Conservation (phyloP, 169 alveolate species). For the Cryptosporidium xiaoi region DNA sequence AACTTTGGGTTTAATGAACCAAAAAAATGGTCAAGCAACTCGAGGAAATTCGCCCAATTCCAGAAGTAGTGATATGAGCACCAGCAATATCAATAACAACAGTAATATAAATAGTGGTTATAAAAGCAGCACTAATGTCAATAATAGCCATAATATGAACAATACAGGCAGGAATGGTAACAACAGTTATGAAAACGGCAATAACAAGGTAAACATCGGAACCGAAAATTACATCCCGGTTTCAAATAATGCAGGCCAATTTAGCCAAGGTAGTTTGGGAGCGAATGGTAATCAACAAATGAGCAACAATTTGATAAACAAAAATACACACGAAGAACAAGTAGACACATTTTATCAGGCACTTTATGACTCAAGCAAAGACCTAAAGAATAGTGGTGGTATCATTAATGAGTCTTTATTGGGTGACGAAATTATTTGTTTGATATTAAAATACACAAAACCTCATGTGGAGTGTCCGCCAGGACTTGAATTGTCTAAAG, state of each 20-base stretch:
- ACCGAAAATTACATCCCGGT: no score
- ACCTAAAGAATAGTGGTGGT: slow-evolving; percentile 39
- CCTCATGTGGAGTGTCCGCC: slow-evolving; percentile 64
- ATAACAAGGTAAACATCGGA: background rate
- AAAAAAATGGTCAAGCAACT: background rate
- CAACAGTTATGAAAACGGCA: background rate
- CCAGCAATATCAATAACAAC: background rate
- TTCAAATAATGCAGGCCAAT: background rate
- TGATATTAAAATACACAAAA: slow-evolving; percentile 25
- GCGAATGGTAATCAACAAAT: background rate
- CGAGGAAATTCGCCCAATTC: background rate
- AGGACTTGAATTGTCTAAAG: slow-evolving; percentile 26
- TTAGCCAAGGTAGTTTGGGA: background rate
- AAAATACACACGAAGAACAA: no score
- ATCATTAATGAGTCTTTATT: slow-evolving; percentile 54
- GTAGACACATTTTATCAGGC: slow-evolving; percentile 67
- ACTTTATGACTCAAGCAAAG: slow-evolving; percentile 42
- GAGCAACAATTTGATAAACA: background rate
- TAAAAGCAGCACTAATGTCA: background rate
- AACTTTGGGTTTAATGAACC: slow-evolving; percentile 20
- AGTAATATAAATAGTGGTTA: background rate
- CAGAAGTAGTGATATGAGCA: background rate
- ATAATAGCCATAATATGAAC: background rate
- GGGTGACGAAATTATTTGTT: slow-evolving; percentile 61
- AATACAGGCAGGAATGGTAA: background rate